These are phyloP conservation scores for Inga leiocalycina DNA, from an alignment of 306 rosid genomes.

Conservation along the genomic window DNA sequence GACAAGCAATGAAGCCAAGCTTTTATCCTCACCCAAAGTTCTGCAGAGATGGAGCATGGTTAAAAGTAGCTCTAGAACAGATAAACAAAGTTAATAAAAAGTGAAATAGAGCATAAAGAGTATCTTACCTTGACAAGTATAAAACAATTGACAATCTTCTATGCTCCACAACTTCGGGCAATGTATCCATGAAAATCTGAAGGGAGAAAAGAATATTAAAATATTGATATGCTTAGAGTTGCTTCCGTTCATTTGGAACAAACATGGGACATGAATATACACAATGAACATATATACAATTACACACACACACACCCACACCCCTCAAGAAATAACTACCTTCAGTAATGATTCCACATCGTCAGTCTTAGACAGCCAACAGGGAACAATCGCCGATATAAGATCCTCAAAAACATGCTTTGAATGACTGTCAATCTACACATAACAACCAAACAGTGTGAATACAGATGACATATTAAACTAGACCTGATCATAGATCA, in stretches of 20 bases:
- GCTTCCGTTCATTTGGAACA: conserved; percentile 11
- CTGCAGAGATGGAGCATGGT: conserved; percentile 48
- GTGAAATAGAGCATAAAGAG: not conserved
- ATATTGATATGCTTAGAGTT: conserved; percentile 25
- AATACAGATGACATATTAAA: not conserved
- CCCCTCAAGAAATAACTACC: conserved; percentile 50
- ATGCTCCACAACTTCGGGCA: conserved; percentile 83
- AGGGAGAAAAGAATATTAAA: conserved; percentile 35
- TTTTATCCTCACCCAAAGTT: conserved; percentile 73
- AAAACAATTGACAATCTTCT: conserved; percentile 68
- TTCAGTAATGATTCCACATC: conserved; percentile 65
- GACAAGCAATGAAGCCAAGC: conserved; percentile 76
- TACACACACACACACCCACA: not conserved
- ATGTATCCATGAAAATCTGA: conserved; percentile 67
- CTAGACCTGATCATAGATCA: not conserved
- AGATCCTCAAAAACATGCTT: conserved; percentile 80
- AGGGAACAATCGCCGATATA: conserved; percentile 84
- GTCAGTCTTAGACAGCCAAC: conserved; percentile 76
- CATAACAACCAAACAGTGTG: conserved; percentile 27
- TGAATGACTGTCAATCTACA: conserved; percentile 81
- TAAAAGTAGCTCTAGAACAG: conserved; percentile 30
- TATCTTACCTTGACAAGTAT: conserved; percentile 85
- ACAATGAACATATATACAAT: not conserved
- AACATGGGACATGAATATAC: conserved; percentile 4
- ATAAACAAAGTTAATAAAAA: not conserved